phyloP scores from a whole-genome alignment of 306 rosid genomes.

The Crataegus laevigata region DNA sequence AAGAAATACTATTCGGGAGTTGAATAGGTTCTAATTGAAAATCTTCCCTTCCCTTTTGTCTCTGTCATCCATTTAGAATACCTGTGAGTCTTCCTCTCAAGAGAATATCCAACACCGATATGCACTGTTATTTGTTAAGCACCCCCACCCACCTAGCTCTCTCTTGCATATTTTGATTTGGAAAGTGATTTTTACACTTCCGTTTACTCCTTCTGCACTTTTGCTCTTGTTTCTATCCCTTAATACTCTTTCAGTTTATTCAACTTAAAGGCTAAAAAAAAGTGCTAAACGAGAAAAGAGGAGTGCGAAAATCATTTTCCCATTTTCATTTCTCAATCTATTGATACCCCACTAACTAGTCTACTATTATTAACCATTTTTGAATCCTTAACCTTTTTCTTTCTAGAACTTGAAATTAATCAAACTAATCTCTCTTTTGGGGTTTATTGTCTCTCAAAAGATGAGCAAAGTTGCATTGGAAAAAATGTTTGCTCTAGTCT shows the following conservation, averaged over 20 bases:
- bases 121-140: neutral
- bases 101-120: neutral
- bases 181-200: too few species aligned
- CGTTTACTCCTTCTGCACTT: too few species aligned
- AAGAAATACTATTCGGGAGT: too few species aligned
- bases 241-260: too few species aligned
- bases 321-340: too few species aligned
- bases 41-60: neutral
- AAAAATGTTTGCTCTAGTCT: neutral
- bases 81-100: neutral
- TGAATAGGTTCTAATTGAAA: too few species aligned
- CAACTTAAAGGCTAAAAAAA: too few species aligned
- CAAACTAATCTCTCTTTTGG: neutral
- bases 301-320: too few species aligned
- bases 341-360: neutral
- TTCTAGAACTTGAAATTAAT: neutral
- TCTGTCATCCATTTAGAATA: neutral
- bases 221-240: too few species aligned
- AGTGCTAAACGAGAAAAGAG: too few species aligned
- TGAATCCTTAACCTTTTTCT: neutral
- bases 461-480: neutral
- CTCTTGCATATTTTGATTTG: neutral
- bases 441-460: neutral
- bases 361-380: neutral
- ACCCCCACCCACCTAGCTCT: neutral